Percentiles rank a stretch among this genome's conserved stretches.
Conservation (phyloP, 352 stramenopile genomes). For the Phytopythium ostracodes region DNA sequence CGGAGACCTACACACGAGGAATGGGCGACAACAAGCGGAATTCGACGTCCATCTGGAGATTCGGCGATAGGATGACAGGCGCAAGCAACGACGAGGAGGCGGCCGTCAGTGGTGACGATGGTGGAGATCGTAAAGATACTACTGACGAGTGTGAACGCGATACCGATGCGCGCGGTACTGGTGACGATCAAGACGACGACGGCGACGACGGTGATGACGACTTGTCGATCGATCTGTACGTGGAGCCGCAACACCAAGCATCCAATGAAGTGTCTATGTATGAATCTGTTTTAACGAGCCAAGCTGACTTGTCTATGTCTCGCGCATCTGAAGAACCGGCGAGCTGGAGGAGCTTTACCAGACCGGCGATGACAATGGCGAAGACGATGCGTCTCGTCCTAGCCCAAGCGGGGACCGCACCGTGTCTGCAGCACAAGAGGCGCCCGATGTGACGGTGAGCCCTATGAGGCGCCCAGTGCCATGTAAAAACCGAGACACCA, state of each 20-base stretch:
- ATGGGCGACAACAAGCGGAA: not conserved
- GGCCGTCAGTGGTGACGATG: too few relatives aligned
- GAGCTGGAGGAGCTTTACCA: constrained; percentile 4
- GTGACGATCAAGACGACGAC: not conserved
- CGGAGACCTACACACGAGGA: not conserved
- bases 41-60: not conserved
- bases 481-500: not conserved
- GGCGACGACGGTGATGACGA: constrained; percentile 13
- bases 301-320: constrained; percentile 5
- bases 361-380: not conserved
- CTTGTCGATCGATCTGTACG: constrained; percentile 68
- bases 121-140: too few relatives aligned
- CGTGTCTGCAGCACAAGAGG: not conserved
- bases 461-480: not conserved
- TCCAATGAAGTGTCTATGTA: constrained; percentile 3
- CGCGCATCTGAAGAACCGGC: constrained; percentile 25
- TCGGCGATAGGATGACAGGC: not conserved
- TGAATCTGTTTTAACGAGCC: constrained; percentile 9
- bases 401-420: not conserved
- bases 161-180: not conserved
- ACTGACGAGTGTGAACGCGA: not conserved
- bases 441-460: not conserved
- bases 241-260: not conserved
- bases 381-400: not conserved
- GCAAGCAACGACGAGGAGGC: not conserved